These are phyloP conservation scores for Pestalotiopsis sp. DNA, from an alignment of 2,329 filamentous ascomycete genomes.

Conservation along the genomic window DNA sequence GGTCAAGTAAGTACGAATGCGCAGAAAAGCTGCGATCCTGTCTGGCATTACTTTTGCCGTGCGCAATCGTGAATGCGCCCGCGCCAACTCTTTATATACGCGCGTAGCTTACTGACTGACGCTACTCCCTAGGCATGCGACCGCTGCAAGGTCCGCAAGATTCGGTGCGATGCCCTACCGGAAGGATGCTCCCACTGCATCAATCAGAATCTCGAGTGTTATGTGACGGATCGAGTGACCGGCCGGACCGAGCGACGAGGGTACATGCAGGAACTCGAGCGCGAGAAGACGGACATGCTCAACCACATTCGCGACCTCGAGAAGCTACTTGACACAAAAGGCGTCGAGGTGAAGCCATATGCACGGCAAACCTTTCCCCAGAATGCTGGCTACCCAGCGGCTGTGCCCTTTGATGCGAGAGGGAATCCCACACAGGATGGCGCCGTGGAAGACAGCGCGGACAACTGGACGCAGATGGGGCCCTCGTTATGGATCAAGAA, in stretches of 20 bases:
- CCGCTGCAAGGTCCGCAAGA: conserved; percentile 88
- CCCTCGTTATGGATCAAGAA: conserved; percentile 37
- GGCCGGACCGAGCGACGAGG: conserved; percentile 79
- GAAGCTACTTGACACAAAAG: conserved; percentile 61
- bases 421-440: background rate
- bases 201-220: conserved; percentile 76
- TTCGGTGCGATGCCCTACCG: conserved; percentile 79
- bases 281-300: conserved; percentile 69
- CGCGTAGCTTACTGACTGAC: background rate
- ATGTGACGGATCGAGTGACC: conserved; percentile 85
- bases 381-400: conserved; percentile 22
- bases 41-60: background rate
- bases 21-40: background rate
- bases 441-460: conserved; percentile 17
- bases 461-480: conserved; percentile 39
- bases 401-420: background rate
- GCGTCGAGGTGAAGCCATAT: conserved; percentile 62
- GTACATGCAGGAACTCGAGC: conserved; percentile 76
- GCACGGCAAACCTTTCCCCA: conserved; percentile 34
- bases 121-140: conserved; percentile 65
- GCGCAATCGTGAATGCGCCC: background rate
- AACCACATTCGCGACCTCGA: conserved; percentile 70
- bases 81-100: background rate
- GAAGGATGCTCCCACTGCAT: conserved; percentile 83
- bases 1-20: conserved; percentile 56